A percentile compares a stretch with the other conserved stretches of the same genome.
These are phyloP conservation scores for Microstroma glucosiphilum DNA, from an alignment of 1,284 basidiomycete species.

Conservation along the genomic window DNA sequence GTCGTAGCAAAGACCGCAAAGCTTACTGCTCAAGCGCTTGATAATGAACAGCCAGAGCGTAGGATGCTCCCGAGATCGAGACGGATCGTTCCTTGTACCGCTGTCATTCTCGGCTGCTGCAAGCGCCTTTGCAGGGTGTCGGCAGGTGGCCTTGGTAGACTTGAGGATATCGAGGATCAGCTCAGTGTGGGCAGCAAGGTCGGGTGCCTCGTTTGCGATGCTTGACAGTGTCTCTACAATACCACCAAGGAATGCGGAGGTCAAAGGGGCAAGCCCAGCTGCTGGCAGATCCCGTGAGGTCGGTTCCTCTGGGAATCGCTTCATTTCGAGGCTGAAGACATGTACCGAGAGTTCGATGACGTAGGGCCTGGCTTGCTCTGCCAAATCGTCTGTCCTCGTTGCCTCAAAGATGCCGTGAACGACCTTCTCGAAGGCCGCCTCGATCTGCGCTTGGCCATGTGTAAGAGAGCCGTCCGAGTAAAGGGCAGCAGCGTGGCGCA, in stretches of 20 bases:
- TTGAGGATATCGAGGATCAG: conserved; percentile 40
- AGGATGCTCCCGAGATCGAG: not conserved
- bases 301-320: conserved; percentile 19
- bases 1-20: conserved; percentile 50
- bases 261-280: not conserved
- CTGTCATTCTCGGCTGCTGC: not conserved
- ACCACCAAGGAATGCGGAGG: conserved; percentile 35
- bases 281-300: not conserved
- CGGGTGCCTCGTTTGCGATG: conserved; percentile 20
- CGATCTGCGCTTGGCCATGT: conserved; percentile 63
- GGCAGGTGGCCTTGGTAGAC: not conserved
- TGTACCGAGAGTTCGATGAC: conserved; percentile 64
- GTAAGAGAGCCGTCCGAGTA: conserved; percentile 62
- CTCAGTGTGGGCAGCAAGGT: conserved; percentile 63
- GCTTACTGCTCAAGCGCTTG: conserved; percentile 21
- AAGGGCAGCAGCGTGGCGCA: conserved; percentile 68
- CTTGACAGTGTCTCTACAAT: conserved; percentile 36
- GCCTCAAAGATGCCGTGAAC: conserved; percentile 72
- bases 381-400: conserved; percentile 65
- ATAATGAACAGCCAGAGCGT: not conserved
- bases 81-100: not conserved
- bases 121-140: not conserved
- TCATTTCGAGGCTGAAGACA: conserved; percentile 58
- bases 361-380: conserved; percentile 64
- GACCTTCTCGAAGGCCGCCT: conserved; percentile 65